These are phyloP conservation scores for Ophiocordyceps unilateralis DNA, from an alignment of 2,329 filamentous ascomycete species.

Conservation along the genomic window DNA sequence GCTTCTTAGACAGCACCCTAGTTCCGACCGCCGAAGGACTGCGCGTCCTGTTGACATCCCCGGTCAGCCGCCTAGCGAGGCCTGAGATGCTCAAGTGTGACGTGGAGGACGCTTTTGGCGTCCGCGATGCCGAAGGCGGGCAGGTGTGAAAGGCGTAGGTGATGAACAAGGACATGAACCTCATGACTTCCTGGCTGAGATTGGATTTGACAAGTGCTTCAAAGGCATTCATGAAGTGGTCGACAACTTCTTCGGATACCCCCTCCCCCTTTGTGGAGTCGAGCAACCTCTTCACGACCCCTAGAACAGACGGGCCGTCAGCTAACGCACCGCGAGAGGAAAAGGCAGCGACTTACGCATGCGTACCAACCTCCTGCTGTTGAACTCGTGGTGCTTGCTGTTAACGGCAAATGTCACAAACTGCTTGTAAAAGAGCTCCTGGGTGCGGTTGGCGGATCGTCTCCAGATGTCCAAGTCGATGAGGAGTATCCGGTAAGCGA, in stretches of 20 bases:
- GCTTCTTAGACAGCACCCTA: conserved; percentile 40
- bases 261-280: conserved; percentile 80
- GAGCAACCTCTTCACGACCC: conserved; percentile 75
- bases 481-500: conserved; percentile 81
- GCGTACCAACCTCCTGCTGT: conserved; percentile 65
- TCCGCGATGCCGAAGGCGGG: conserved; percentile 29
- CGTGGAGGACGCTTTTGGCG: conserved; percentile 25
- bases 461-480: conserved; percentile 93
- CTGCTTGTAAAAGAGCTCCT: conserved; percentile 83
- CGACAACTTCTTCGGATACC: conserved; percentile 53
- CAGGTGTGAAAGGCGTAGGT: conserved; percentile 70
- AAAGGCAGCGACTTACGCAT: conserved; percentile 52
- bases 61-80: conserved; percentile 18
- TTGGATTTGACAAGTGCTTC: conserved; percentile 65
- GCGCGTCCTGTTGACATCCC: conserved; percentile 14
- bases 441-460: conserved; percentile 55
- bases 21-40: conserved; percentile 12
- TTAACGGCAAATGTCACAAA: conserved; percentile 77
- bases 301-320: conserved; percentile 23
- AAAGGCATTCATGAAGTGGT: conserved; percentile 63
- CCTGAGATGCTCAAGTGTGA: conserved; percentile 24
- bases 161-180: conserved; percentile 78
- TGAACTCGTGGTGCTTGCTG: conserved; percentile 87
- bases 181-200: conserved; percentile 68
- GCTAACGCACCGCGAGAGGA: not conserved